A percentile compares a stretch with the other conserved stretches of the same genome.
Evolutionary conservation across 140 eudicot species (phyloP).

Genomic region (Anethum foeniculum): DNA sequence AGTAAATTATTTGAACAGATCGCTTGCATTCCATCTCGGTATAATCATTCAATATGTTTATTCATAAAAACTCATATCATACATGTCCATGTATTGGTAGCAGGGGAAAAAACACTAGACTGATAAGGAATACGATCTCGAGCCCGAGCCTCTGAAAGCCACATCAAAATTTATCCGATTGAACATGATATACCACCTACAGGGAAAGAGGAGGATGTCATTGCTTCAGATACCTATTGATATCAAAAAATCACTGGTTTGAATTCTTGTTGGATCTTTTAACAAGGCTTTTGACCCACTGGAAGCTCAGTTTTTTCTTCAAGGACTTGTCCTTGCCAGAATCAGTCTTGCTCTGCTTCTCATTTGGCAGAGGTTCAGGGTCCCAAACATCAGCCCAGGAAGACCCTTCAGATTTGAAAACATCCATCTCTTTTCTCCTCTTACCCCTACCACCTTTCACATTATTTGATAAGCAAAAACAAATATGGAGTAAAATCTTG

Average conservation of each 20-base stretch:
- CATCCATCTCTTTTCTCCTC: background rate
- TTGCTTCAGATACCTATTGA: background rate
- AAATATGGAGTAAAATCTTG: too few relatives aligned
- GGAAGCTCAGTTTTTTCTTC: constrained; percentile 39
- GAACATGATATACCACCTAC: background rate
- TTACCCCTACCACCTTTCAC: too few relatives aligned
- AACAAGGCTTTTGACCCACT: constrained; percentile 43
- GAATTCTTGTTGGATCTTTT: constrained; percentile 25
- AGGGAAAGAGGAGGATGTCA: background rate
- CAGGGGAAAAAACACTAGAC: background rate
- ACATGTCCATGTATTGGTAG: background rate
- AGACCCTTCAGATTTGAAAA: constrained; percentile 38
- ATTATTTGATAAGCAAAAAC: too few relatives aligned
- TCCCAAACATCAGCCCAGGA: constrained; percentile 9
- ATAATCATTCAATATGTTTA: too few relatives aligned
- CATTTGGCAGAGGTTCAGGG: background rate
- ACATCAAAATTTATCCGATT: background rate
- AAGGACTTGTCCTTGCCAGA: constrained; percentile 31
- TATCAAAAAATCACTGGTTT: background rate
- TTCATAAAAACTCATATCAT: background rate
- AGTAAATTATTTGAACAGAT: background rate
- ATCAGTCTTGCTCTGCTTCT: constrained; percentile 19
- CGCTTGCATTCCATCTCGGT: too few relatives aligned
- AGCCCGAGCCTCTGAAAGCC: background rate
- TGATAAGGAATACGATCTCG: background rate